Base-by-base conservation (phyloP, 495 filamentous ascomycete species). In the Aspergillus affinis region DNA sequence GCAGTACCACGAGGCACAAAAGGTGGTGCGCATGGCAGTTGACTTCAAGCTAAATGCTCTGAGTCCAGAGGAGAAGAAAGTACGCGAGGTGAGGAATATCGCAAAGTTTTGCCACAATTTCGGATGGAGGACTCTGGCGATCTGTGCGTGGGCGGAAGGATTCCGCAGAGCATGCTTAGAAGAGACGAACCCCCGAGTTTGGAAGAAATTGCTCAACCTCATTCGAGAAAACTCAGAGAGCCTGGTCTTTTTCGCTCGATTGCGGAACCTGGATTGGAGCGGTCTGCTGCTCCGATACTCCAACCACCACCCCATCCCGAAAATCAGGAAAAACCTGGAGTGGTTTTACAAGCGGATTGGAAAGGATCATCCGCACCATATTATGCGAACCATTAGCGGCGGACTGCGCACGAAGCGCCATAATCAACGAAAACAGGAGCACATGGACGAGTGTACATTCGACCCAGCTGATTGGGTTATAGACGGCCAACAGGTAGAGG, bases 81-180 rank as follows among this genome's bases (percentile, higher is more conserved):
- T 41, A 10, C 36, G 36, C 13, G 36, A 41, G 36, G 36, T 17
- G 36, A 41, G 36, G 13, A 17, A 54, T 32, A 48, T 63, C 6
- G 48, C 46, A 6, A 18, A 10, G 12, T 60, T 65, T 51, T 58
- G 60, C 19, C 15, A 49, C 2, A 21, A 12, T 0, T 51, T 69
- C 18, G 71, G 70, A 4, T 79, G 74, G 74, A 69, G 62, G 57
- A 64, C 75, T 47, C 66, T 75, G 44, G 54, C 67, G 27, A 75
- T 79, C 26, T 72, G 71, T 32, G 58, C 71, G 12, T 55, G 65
- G 18, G 59, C 75, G 0, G 66, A 70, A 55, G 63, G 62, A 5
- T 79, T 79, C 61, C 69, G 70, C 18, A 44, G 54, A 6, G 64
- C 69, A 0, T 58, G 49, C 46, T 3, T 36, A 18, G 32, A 52